Evolutionary conservation across 2,329 filamentous ascomycete genomes (phyloP), one percentile per base, ranked within the genome.

Genomic region (Orbilia brochopaga): DNA sequence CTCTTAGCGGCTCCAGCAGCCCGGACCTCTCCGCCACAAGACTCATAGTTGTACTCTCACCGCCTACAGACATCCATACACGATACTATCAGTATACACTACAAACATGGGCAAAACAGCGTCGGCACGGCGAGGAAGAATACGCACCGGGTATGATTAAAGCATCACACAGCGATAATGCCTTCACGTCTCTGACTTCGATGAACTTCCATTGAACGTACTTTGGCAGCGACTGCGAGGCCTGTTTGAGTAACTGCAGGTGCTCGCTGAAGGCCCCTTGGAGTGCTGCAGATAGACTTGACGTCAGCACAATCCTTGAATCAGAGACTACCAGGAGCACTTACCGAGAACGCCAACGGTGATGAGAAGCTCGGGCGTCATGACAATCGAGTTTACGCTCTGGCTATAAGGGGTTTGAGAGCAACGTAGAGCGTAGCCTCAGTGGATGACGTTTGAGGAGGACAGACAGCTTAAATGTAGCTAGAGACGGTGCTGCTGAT

Each of bases 211-310:
- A 74, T 21, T 40, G 51, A 17, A 63, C 50, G 54, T 64, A 57
- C 11, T 61, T 55, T 32, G 70, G 56, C 21, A 76, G 54, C 21
- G 81, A 79, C n/a, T 80, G 78, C 1, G 87, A 85, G 4, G 92
- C 92, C 74, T 85, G 84, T 75, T 85, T 85, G 40, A 97, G 83
- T 40, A 96, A 85, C 74, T 86, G 83, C 65, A 96, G 79, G 81
- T 99, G 93, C 79, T 99, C 93, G 77, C 87, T 85, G 80, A 97
- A 97, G 66, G 92, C 93, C 76, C 94, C 94, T 81, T 99, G 94
- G 17, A 99, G 85, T 75, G 94, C 87, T 77, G 24, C 27, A 57
- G n/a, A n/a, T 42, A 54, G 7, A 0, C 44, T 48, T 44, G 8
- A 1, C 3, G 19, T 58, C 30, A 72, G 35, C 30, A 55, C 40